These are phyloP conservation scores for Pogostemon cablin DNA, from an alignment of 257 asterid species.

Conservation along the genomic window DNA sequence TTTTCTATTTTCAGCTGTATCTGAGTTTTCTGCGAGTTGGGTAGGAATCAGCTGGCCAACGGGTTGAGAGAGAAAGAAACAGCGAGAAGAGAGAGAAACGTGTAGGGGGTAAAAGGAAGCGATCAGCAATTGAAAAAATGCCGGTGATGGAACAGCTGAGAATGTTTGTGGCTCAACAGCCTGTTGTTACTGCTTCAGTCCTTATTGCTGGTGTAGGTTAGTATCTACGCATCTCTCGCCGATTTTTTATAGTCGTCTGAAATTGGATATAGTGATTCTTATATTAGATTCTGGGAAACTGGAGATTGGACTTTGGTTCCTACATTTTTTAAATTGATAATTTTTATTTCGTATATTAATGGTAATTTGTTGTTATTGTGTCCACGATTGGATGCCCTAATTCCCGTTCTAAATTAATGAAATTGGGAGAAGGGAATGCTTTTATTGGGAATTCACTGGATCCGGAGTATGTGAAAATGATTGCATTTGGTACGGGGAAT, in stretches of 20 bases:
- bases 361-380: background rate
- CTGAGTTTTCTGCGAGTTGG: background rate
- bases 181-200: conserved; percentile 83
- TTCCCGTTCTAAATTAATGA: conserved; percentile 7
- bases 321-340: background rate
- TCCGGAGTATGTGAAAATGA: background rate
- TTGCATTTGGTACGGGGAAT: background rate
- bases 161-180: conserved; percentile 83
- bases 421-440: background rate
- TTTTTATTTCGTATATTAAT: background rate
- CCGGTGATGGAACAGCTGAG: conserved; percentile 76
- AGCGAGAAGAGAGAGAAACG: background rate
- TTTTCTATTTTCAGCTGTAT: background rate
- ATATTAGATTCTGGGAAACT: background rate
- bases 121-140: conserved; percentile 44
- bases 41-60: background rate
- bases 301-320: background rate
- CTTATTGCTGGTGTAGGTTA: conserved; percentile 86
- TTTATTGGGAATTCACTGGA: background rate
- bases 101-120: background rate
- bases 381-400: conserved; percentile 30
- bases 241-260: conserved; percentile 1
- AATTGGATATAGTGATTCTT: background rate
- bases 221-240: conserved; percentile 9
- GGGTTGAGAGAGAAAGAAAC: conserved; percentile 7